Percentiles rank a stretch among this genome's conserved stretches.
These are phyloP conservation scores for Apostasia shenzhenica DNA, from an alignment of 106 monocot species.

Conservation along the genomic window DNA sequence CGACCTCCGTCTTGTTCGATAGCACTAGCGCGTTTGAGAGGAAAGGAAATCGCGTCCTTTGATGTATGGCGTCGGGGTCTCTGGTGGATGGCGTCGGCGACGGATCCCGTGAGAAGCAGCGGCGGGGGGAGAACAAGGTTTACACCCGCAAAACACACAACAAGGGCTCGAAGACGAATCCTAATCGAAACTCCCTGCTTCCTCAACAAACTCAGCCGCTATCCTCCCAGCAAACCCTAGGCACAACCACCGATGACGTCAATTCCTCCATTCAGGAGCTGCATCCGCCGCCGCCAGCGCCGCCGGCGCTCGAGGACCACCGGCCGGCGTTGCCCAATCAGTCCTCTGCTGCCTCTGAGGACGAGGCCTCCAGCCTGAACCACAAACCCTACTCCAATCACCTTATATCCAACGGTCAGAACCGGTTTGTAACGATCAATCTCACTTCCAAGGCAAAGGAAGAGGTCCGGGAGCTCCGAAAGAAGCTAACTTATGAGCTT, in stretches of 20 bases:
- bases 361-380: slow-evolving; percentile 32
- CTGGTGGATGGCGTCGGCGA: slow-evolving; percentile 5
- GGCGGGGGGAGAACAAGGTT: slow-evolving; percentile 41
- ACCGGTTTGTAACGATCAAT: slow-evolving; percentile 14
- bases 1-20: too few species aligned
- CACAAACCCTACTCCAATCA: slow-evolving; percentile 1
- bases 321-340: not conserved
- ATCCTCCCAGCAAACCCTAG: slow-evolving; percentile 10
- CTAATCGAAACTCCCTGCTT: slow-evolving; percentile 3
- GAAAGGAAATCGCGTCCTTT: not conserved
- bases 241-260: slow-evolving; percentile 11
- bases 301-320: not conserved
- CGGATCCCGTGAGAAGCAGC: slow-evolving; percentile 27
- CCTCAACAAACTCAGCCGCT: slow-evolving; percentile 11
- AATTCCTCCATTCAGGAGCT: slow-evolving; percentile 13
- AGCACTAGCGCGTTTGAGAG: not conserved
- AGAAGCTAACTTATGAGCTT: slow-evolving; percentile 26
- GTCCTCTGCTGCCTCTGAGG: slow-evolving; percentile 15
- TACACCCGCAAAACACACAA: slow-evolving; percentile 40
- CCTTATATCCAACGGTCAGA: not conserved
- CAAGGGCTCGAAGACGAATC: slow-evolving; percentile 14
- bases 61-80: slow-evolving; percentile 9
- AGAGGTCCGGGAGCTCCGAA: slow-evolving; percentile 24
- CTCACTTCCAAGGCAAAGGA: slow-evolving; percentile 13
- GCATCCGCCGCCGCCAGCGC: slow-evolving; percentile 1